These are phyloP conservation scores for Sherardia arvensis DNA, from an alignment of 257 asterid genomes.

Conservation along the genomic window DNA sequence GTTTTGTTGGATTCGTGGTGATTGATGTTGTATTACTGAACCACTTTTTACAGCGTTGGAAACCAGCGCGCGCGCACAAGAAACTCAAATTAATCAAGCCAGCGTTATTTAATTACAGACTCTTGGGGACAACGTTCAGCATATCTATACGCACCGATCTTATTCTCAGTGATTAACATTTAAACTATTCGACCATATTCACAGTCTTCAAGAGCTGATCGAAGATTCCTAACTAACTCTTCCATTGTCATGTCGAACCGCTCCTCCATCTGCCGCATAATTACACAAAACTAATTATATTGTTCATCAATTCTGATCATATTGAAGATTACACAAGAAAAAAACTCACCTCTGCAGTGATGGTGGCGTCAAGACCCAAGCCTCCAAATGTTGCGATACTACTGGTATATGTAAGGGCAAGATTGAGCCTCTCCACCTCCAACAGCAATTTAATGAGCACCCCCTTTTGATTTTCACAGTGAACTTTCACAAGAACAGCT, in stretches of 20 bases:
- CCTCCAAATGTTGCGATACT: conserved; percentile 19
- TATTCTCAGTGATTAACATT: neutral
- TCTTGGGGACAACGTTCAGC: neutral
- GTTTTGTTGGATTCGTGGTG: too few relatives aligned
- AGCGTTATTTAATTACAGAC: neutral
- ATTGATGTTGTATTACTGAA: too few relatives aligned
- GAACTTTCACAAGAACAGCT: conserved; percentile 8
- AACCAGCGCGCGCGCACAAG: too few relatives aligned
- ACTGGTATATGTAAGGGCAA: conserved; percentile 2
- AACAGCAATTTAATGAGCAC: conserved; percentile 6
- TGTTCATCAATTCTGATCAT: neutral
- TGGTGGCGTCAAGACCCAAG: conserved; percentile 23
- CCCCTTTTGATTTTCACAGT: conserved; percentile 12
- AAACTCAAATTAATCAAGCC: too few relatives aligned
- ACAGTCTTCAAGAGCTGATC: neutral
- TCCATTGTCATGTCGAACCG: conserved; percentile 18
- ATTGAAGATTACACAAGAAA: neutral
- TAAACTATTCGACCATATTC: neutral
- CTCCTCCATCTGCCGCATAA: conserved; percentile 23
- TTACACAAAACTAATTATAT: neutral
- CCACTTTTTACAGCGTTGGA: too few relatives aligned
- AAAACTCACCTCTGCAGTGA: conserved; percentile 1
- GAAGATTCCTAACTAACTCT: conserved; percentile 1
- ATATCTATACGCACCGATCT: neutral
- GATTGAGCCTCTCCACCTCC: conserved; percentile 15